Evolutionary conservation across 768 basidiomycete genomes (phyloP).

Genomic region (Saitozyma podzolica): DNA sequence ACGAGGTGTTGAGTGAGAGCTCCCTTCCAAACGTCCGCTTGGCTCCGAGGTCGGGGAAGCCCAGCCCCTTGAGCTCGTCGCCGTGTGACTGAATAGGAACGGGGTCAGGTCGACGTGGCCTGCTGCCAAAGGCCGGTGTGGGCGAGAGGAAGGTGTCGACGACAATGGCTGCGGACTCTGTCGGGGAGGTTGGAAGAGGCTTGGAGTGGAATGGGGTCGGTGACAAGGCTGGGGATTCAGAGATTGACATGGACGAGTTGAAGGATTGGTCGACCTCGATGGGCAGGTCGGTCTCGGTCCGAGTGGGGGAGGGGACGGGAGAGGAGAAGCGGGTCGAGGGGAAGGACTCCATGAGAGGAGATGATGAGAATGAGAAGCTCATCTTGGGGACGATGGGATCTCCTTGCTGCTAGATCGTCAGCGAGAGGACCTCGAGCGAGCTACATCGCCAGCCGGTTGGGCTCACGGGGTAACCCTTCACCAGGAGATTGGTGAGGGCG

Average conservation of each 20-base stretch:
- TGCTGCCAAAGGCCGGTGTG: conserved; percentile 22
- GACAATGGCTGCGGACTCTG: neutral
- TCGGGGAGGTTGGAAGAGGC: neutral
- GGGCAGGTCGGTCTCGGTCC: conserved; percentile 41
- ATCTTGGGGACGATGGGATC: too few relatives aligned
- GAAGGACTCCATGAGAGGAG: conserved; percentile 40
- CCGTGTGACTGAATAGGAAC: conserved; percentile 34
- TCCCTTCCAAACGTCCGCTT: conserved; percentile 34
- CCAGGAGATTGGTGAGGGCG: too few relatives aligned
- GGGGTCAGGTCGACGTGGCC: conserved; percentile 40
- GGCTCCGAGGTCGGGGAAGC: conserved; percentile 13
- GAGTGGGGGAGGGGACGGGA: conserved; percentile 40
- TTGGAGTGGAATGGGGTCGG: conserved; percentile 17
- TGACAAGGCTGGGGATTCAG: conserved; percentile 20
- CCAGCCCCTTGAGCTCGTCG: conserved; percentile 9
- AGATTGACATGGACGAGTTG: conserved; percentile 47
- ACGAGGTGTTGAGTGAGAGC: conserved; percentile 23
- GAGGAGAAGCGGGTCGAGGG: conserved; percentile 36
- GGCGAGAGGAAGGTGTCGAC: conserved; percentile 24
- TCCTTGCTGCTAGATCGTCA: too few relatives aligned
- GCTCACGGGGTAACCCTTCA: too few relatives aligned
- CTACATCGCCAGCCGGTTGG: too few relatives aligned
- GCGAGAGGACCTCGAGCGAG: too few relatives aligned
- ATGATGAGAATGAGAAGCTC: conserved; percentile 30
- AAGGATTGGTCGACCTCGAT: conserved; percentile 48